These are phyloP conservation scores for Trichaptum fuscoviolaceum DNA, from an alignment of 768 basidiomycete genomes.

Conservation along the genomic window DNA sequence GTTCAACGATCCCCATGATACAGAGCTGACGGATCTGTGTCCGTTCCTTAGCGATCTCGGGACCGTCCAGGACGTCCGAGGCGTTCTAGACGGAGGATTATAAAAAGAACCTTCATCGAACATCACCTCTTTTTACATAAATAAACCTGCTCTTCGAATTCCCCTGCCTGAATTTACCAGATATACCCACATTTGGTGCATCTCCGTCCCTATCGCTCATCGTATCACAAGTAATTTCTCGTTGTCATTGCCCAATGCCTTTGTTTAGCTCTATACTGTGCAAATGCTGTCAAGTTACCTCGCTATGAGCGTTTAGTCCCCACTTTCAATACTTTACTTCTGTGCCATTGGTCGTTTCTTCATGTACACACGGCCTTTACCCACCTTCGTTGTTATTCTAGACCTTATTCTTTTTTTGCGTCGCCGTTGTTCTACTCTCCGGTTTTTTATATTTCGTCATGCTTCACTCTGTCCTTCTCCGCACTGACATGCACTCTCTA, in stretches of 20 bases:
- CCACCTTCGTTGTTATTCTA: neutral
- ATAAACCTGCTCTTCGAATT: constrained; percentile 1
- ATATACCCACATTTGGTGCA: neutral
- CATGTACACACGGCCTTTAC: neutral
- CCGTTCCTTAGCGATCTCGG: constrained; percentile 90
- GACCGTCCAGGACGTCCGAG: constrained; percentile 84
- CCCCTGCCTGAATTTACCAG: neutral
- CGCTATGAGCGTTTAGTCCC: neutral
- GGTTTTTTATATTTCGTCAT: neutral
- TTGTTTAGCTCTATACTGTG: neutral
- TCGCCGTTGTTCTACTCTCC: neutral
- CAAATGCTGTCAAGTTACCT: constrained; percentile 1
- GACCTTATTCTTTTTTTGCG: neutral
- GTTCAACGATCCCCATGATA: constrained; percentile 99
- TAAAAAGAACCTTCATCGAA: constrained; percentile 25
- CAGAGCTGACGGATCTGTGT: constrained; percentile 91
- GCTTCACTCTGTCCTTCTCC: neutral
- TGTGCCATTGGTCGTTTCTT: neutral
- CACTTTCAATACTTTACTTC: neutral
- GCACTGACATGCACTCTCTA: neutral
- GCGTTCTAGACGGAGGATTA: constrained; percentile 82
- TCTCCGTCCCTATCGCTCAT: neutral
- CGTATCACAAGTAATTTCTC: neutral
- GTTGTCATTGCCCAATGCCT: neutral
- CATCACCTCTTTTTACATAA: neutral